Percentiles rank a stretch among this genome's conserved stretches.
These are phyloP conservation scores for Sonneratia caseolaris DNA, from an alignment of 345 rosid species.

Conservation along the genomic window DNA sequence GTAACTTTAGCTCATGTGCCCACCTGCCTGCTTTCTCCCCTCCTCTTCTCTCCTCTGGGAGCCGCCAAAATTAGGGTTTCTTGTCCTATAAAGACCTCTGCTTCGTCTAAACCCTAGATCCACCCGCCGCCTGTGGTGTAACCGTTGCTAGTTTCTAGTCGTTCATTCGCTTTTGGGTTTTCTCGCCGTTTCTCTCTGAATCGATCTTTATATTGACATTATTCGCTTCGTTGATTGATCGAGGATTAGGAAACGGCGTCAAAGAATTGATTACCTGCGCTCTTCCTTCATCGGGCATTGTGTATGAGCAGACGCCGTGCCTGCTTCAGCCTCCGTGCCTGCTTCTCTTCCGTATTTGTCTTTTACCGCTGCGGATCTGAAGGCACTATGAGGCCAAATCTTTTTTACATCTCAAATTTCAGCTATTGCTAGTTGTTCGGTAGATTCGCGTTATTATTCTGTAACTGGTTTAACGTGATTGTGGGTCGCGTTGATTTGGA, in stretches of 20 bases:
- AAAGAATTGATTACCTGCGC: not conserved
- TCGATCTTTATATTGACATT: not conserved
- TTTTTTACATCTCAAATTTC: not conserved
- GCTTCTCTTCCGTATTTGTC: not conserved
- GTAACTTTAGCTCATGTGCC: too few species aligned
- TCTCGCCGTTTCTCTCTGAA: not conserved
- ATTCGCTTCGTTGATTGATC: not conserved
- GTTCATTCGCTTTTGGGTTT: not conserved
- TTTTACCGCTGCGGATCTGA: not conserved
- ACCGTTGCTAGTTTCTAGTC: not conserved
- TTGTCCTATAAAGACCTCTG: not conserved
- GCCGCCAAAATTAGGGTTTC: constrained; percentile 1
- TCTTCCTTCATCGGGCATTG: not conserved
- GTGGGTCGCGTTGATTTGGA: not conserved
- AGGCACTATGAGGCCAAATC: not conserved
- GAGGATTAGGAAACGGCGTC: not conserved
- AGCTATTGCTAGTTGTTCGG: too few species aligned
- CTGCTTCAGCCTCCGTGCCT: not conserved
- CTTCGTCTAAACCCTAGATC: not conserved
- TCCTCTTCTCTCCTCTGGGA: not conserved
- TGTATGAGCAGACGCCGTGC: not conserved
- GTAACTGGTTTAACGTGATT: not conserved
- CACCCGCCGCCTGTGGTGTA: not conserved
- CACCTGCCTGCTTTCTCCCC: not conserved
- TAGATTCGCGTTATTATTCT: not conserved